These are phyloP conservation scores for Didymella keratinophila DNA, from an alignment of 2,329 filamentous ascomycete genomes.

Conservation along the genomic window DNA sequence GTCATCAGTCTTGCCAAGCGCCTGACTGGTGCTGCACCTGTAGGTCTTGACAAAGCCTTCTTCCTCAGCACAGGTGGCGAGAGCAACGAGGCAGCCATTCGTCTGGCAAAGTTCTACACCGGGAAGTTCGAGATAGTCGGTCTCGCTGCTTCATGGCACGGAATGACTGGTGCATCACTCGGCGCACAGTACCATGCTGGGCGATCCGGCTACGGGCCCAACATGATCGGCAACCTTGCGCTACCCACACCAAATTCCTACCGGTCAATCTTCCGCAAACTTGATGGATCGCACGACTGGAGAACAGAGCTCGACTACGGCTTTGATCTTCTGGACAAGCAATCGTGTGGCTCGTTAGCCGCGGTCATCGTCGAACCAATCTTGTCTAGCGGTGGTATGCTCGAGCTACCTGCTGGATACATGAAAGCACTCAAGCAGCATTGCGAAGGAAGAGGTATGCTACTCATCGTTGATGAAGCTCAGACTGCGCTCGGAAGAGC, in stretches of 20 bases:
- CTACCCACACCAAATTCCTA: slow-evolving; percentile 69
- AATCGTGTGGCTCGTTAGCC: slow-evolving; percentile 67
- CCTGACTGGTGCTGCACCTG: slow-evolving; percentile 35
- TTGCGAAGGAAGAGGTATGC: slow-evolving; percentile 44
- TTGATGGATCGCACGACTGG: slow-evolving; percentile 71
- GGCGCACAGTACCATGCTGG: slow-evolving; percentile 64
- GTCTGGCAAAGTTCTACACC: slow-evolving; percentile 69
- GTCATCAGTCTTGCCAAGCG: slow-evolving; percentile 44
- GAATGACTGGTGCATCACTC: slow-evolving; percentile 63
- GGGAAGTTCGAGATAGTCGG: slow-evolving; percentile 72
- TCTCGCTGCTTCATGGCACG: slow-evolving; percentile 67
- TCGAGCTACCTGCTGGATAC: slow-evolving; percentile 66
- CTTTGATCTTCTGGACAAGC: slow-evolving; percentile 67
- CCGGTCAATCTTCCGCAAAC: slow-evolving; percentile 66
- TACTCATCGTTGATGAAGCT: slow-evolving; percentile 50
- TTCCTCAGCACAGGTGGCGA: slow-evolving; percentile 48
- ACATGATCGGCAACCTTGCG: slow-evolving; percentile 63
- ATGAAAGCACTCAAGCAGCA: slow-evolving; percentile 62
- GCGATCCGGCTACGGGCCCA: slow-evolving; percentile 56
- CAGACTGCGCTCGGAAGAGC: slow-evolving; percentile 48
- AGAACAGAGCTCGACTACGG: slow-evolving; percentile 71
- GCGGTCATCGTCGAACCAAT: slow-evolving; percentile 71
- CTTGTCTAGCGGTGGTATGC: slow-evolving; percentile 66
- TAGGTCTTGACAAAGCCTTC: slow-evolving; percentile 44
- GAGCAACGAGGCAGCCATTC: slow-evolving; percentile 66